A percentile compares a stretch with the other conserved stretches of the same genome.
Evolutionary conservation across 2,329 filamentous ascomycete genomes (phyloP).

Genomic region (Dactylellina drechsleri): DNA sequence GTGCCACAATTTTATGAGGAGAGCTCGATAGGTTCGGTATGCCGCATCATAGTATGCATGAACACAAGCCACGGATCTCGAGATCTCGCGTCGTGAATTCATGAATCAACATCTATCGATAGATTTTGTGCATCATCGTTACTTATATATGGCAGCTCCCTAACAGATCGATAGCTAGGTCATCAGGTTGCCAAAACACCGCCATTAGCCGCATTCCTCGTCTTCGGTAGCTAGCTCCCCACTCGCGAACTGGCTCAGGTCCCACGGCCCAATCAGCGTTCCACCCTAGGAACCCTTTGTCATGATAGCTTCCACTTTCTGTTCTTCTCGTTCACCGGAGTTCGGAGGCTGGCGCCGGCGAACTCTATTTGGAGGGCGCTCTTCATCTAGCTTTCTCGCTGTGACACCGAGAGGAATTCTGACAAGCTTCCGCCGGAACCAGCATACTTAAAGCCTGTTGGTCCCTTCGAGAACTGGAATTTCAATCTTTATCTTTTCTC

Average conservation of each 20-base stretch:
- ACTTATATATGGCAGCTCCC: constrained; percentile 18
- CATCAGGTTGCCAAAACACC: constrained; percentile 12
- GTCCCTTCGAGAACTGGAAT: constrained; percentile 12
- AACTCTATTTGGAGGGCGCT: constrained; percentile 20
- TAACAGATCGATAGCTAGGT: constrained; percentile 9
- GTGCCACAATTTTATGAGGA: no score
- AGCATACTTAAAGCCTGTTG: constrained; percentile 20
- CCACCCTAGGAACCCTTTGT: constrained; percentile 11
- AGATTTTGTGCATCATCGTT: not conserved
- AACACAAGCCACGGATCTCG: no score
- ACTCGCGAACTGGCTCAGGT: constrained; percentile 31
- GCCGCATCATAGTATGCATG: no score
- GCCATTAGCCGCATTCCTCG: constrained; percentile 47
- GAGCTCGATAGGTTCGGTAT: no score
- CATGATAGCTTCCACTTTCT: constrained; percentile 7
- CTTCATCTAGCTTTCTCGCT: constrained; percentile 24
- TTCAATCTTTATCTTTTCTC: constrained; percentile 36
- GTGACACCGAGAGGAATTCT: constrained; percentile 46
- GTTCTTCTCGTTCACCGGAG: constrained; percentile 31
- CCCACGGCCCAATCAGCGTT: constrained; percentile 40
- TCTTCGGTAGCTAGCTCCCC: constrained; percentile 11
- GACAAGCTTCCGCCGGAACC: constrained; percentile 28
- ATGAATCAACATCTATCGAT: not conserved
- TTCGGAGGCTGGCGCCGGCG: constrained; percentile 50
- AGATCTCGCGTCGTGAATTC: no score